Evolutionary conservation across 768 basidiomycete genomes (phyloP).

Genomic region (Suillus paluster): DNA sequence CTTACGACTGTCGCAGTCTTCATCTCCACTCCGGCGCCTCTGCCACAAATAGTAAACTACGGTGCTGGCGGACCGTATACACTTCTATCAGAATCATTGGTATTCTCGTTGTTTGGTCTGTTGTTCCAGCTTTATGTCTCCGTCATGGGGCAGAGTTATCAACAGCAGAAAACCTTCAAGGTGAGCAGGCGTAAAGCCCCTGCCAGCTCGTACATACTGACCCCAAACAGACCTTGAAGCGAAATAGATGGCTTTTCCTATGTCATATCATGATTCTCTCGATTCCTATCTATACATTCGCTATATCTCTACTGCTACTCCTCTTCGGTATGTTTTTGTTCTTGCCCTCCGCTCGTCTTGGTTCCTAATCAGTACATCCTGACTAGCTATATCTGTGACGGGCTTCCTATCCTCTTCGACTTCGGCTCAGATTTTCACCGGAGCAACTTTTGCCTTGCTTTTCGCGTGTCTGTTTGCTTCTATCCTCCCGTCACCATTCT

Average conservation of each 20-base stretch:
- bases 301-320: background rate
- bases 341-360: background rate
- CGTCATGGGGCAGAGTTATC: conserved; percentile 1
- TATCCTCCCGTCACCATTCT: background rate
- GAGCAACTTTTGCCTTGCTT: background rate
- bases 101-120: conserved; percentile 1
- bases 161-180: background rate
- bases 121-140: background rate
- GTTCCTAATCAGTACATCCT: background rate
- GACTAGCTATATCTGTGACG: background rate
- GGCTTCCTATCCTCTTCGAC: conserved; percentile 1
- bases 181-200: background rate
- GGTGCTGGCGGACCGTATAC: background rate
- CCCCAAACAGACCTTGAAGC: background rate
- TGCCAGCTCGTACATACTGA: background rate
- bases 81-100: background rate
- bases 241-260: background rate
- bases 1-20: conserved; percentile 2
- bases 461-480: background rate
- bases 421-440: conserved; percentile 1
- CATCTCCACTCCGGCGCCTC: background rate
- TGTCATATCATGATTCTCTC: background rate
- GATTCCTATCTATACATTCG: background rate
- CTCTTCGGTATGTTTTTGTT: background rate
- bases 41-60: background rate